Evolutionary conservation across 2,329 filamentous ascomycete genomes (phyloP), one percentile per base, ranked within the genome.

Genomic region (Pseudopithomyces chartarum): DNA sequence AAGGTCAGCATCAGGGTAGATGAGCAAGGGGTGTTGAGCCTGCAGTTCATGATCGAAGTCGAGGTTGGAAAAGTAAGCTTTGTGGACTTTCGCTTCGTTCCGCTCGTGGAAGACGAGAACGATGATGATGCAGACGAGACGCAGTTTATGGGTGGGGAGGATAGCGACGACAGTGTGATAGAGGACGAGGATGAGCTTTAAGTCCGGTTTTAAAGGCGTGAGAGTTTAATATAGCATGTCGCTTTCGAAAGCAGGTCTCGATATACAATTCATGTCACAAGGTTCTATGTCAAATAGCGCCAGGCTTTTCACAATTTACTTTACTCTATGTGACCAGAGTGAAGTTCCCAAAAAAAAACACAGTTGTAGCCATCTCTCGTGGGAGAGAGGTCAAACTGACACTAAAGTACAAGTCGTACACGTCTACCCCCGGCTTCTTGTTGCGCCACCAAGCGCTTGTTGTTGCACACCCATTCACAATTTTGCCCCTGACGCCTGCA

Each of bases 31-130:
- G 94, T 99, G 29, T 76, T 99, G 62, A 97, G 91, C 76, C 79
- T 98, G 73, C 95, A 99, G 71, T 97, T 98, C 69, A 95, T 99
- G 90, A 89, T 99, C 15, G 92, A 97, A 71, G 82, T 93, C 40
- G 91, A 95, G 59, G 84, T 85, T 6, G 84, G 85, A 22, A 76
- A 76, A 23, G 81, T 87, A 38, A 90, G 87, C 65, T 96, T 94
- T 76, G 82, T 95, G 22, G 90, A 95, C 74, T 96, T 94, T 74
- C 83, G 90, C 19, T 91, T 95, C 70, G 88, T 96, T 55, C 91
- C 91, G 15, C 88, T 88, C 55, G 80, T 87, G 53, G 84, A 85
- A 20, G 84, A 90, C 26, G 78, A 76, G 6, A 75, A 71, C 12
- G 76, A 74, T 1, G 68, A 71, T 11, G 76, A 74, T 1, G 68